These are phyloP conservation scores for Suhomyces taliae DNA, from an alignment of 1,139 yeast species.

Conservation along the genomic window DNA sequence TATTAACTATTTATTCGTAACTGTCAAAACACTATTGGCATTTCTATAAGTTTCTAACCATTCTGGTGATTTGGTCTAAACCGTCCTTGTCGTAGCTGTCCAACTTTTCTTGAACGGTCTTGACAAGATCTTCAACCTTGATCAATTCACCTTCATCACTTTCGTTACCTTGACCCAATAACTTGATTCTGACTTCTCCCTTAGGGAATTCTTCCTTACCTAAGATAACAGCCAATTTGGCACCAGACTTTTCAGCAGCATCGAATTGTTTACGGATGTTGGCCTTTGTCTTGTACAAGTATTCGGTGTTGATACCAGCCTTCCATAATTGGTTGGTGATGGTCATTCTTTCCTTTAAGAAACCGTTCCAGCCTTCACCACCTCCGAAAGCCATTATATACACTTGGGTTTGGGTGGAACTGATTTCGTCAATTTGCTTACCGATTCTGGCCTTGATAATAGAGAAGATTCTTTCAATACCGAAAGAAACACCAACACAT, in stretches of 20 bases:
- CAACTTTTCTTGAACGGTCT: slow-evolving; percentile 56
- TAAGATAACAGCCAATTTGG: slow-evolving; percentile 84
- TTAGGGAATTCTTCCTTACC: slow-evolving; percentile 90
- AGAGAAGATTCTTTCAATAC: slow-evolving; percentile 92
- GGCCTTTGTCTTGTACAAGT: slow-evolving; percentile 86
- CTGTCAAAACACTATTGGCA: background rate
- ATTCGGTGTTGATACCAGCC: slow-evolving; percentile 87
- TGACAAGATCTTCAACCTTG: slow-evolving; percentile 56
- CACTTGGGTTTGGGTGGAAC: slow-evolving; percentile 88
- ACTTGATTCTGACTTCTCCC: slow-evolving; percentile 82
- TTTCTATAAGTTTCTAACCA: slow-evolving; percentile 51
- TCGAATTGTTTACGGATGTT: slow-evolving; percentile 95
- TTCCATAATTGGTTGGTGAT: slow-evolving; percentile 82
- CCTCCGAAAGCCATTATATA: slow-evolving; percentile 98
- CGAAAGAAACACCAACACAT: slow-evolving; percentile 95
- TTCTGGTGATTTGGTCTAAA: slow-evolving; percentile 57
- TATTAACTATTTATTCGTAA: no score
- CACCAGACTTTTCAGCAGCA: slow-evolving; percentile 94
- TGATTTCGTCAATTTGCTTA: slow-evolving; percentile 54
- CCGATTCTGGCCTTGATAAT: slow-evolving; percentile 74
- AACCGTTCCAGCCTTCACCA: slow-evolving; percentile 93
- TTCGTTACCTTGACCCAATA: slow-evolving; percentile 84
- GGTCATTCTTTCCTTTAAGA: slow-evolving; percentile 85
- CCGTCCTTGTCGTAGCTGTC: slow-evolving; percentile 44
- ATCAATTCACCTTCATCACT: slow-evolving; percentile 86